Evolutionary conservation across 2,329 filamentous ascomycete genomes (phyloP).

Genomic region (Epichloe gansuensis): DNA sequence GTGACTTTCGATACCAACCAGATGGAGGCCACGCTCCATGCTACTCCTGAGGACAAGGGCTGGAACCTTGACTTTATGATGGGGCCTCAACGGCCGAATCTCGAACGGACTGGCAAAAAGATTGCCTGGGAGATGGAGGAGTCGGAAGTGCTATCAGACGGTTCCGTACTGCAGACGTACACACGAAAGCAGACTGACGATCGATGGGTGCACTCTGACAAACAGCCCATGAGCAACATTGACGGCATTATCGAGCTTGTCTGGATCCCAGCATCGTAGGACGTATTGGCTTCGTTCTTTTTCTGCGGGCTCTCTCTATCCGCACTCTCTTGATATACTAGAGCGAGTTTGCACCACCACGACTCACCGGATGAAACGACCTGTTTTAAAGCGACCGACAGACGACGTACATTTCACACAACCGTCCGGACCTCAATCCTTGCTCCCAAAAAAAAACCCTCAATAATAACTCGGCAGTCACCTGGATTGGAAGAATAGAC

Average conservation of each 20-base stretch:
- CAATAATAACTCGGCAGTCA: not conserved
- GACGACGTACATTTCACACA: not conserved
- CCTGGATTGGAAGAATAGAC: not conserved
- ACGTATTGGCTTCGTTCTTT: not conserved
- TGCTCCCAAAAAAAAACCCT: not conserved
- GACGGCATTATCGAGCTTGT: conserved; percentile 45
- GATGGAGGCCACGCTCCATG: conserved; percentile 40
- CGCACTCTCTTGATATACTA: not conserved
- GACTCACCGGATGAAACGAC: not conserved
- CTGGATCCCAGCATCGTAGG: conserved; percentile 32
- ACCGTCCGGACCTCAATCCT: not conserved
- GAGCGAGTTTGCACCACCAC: not conserved
- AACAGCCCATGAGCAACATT: conserved; percentile 35
- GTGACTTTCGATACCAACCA: conserved; percentile 36
- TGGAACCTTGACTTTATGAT: conserved; percentile 40
- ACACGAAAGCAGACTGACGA: conserved; percentile 38
- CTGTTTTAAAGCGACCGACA: conserved; percentile 1
- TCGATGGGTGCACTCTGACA: conserved; percentile 36
- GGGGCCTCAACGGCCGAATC: conserved; percentile 33
- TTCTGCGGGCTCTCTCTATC: not conserved
- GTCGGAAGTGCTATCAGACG: conserved; percentile 31
- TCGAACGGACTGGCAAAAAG: conserved; percentile 36
- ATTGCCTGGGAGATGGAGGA: conserved; percentile 43
- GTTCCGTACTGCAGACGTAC: conserved; percentile 40
- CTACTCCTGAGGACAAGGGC: conserved; percentile 32